Base-by-base conservation (phyloP, 2,329 filamentous ascomycete genomes). In the Kalmusia sp. region DNA sequence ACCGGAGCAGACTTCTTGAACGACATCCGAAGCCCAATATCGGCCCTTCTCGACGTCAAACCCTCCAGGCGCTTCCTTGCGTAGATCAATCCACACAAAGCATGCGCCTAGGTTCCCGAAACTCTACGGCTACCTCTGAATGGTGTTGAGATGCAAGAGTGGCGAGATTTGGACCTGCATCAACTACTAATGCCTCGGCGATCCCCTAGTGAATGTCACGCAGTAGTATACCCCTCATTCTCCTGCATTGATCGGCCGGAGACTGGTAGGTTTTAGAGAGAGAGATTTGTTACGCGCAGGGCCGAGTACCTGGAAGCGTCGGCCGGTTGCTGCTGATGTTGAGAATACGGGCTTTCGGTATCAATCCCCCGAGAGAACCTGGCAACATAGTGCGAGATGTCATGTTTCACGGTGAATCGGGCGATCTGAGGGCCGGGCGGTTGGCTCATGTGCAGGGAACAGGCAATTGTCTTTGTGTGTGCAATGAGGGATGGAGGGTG, bases 41-140 rank as follows among this genome's bases (percentile, higher is more conserved):
- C 33, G 40, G 40, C 24, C 40, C 40, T 44, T 44, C 15, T 44
- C 38, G 25, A 30, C 14, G 25, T 43, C 25, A 24, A 43, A 28
- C 14, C 25, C 2, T 27, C n/a, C 27, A 6, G 28, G 28, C 14
- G 21, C 6, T 15, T 22, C 12, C 8, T 24, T 27, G 5, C 17
- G n/a, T n/a, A 6, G 27, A 19, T 21, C 28, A 22, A 22, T 15
- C 40, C 33, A 37, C 14, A 17, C n/a, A 37, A 45, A 12, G n/a
- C 12, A 34, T 34, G 27, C 41, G 21, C 19, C 4, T 21, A 14
- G 5, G 17, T 45, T 21, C 15, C 15, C 27, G 22, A 21, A 43
- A 43, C 15, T 12, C 31, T 34, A 6, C n/a, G 8, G 5, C 35
- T 33, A 33, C 15, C 15, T n/a, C n/a, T n/a, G n/a, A n/a, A n/a